Evolutionary conservation across 139 green algal species (phyloP).

Genomic region (Coelastrella sp.): DNA sequence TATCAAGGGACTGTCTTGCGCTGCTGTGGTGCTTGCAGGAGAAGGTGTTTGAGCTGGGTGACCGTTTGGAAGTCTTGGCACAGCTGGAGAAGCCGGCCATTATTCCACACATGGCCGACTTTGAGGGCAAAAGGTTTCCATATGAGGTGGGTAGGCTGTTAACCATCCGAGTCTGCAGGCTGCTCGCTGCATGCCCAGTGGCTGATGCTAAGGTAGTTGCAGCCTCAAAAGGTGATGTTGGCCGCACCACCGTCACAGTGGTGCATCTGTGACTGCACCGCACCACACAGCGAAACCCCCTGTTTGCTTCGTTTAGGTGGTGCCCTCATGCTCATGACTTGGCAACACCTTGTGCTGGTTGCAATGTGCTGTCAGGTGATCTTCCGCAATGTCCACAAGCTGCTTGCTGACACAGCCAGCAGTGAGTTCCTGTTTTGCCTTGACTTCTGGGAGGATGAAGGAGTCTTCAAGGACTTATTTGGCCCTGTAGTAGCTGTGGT

Average conservation of each 20-base stretch:
- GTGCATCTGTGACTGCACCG: too few species aligned
- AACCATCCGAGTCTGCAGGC: too few species aligned
- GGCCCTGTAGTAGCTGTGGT: slow-evolving; percentile 79
- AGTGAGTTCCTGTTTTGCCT: slow-evolving; percentile 94
- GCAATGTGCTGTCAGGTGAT: slow-evolving; percentile 76
- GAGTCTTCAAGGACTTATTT: slow-evolving; percentile 84
- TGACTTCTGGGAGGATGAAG: slow-evolving; percentile 92
- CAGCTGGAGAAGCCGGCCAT: slow-evolving; percentile 86
- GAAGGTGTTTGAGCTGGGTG: slow-evolving; percentile 79
- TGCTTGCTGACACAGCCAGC: slow-evolving; percentile 95
- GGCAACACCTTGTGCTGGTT: background rate
- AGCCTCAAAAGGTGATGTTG: too few species aligned
- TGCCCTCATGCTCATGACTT: too few species aligned
- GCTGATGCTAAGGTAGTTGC: background rate
- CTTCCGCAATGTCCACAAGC: slow-evolving; percentile 93
- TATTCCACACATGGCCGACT: slow-evolving; percentile 90
- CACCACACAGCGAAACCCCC: too few species aligned
- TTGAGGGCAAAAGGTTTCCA: slow-evolving; percentile 72
- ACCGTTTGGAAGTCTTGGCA: slow-evolving; percentile 73
- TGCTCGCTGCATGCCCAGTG: background rate
- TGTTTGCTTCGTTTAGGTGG: too few species aligned
- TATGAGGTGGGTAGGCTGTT: slow-evolving; percentile 78
- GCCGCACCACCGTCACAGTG: too few species aligned
- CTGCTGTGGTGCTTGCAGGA: slow-evolving; percentile 54
- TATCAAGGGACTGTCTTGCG: background rate